Evolutionary conservation across 441 rosid species (phyloP).

Genomic region (Arabidopsis lyrata): DNA sequence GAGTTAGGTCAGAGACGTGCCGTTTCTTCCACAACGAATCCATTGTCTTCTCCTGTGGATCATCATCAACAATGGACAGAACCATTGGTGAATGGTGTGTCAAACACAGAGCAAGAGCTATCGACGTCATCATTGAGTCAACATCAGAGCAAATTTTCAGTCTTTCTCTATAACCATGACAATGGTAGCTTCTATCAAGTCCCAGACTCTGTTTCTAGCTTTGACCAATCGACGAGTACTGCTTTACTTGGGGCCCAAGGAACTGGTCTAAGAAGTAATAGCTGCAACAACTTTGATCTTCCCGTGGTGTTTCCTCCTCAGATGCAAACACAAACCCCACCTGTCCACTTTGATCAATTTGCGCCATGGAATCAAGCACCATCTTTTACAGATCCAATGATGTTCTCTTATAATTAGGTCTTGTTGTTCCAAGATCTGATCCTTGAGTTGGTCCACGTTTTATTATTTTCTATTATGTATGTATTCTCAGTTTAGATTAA

Average conservation of each 20-base stretch:
- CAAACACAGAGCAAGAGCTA: neutral
- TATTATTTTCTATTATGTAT: neutral
- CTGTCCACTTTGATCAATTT: neutral
- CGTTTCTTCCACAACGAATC: neutral
- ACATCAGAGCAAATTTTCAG: neutral
- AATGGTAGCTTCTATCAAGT: slow-evolving; percentile 9
- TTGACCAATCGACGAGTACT: neutral
- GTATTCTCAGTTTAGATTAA: neutral
- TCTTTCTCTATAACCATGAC: slow-evolving; percentile 9
- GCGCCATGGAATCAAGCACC: neutral
- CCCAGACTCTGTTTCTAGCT: slow-evolving; percentile 3
- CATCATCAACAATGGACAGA: neutral
- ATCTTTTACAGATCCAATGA: neutral
- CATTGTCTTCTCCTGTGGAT: neutral
- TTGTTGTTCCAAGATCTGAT: neutral
- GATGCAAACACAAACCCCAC: neutral
- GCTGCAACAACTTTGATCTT: slow-evolving; percentile 3
- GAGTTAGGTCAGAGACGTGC: neutral
- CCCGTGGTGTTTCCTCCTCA: neutral
- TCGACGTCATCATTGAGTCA: neutral
- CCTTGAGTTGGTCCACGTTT: neutral
- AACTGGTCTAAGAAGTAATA: neutral
- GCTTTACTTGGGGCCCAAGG: slow-evolving; percentile 5
- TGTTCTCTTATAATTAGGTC: neutral
- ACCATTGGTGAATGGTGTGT: neutral